Conservation (phyloP, 805 yeast species). For the Myxozyma monticola region DNA sequence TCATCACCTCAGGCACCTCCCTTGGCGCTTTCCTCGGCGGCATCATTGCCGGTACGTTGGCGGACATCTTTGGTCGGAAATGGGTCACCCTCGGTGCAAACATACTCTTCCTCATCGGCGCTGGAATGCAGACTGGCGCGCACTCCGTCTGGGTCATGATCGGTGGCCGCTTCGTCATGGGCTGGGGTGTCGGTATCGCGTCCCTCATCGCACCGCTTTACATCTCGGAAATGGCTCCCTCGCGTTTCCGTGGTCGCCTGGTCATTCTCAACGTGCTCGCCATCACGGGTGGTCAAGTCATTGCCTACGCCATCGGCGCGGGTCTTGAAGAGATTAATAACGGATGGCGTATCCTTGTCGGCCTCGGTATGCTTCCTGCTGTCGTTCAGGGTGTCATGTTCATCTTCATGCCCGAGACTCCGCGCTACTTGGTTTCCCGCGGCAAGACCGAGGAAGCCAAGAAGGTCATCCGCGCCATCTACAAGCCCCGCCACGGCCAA, state of each 20-base stretch:
- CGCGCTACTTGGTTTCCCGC: slow-evolving; percentile 79
- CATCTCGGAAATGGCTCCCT: slow-evolving; percentile 87
- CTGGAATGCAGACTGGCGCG: slow-evolving; percentile 79
- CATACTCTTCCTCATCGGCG: slow-evolving; percentile 78
- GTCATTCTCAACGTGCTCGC: slow-evolving; percentile 86
- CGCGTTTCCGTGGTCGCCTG: slow-evolving; percentile 80
- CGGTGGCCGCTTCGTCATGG: slow-evolving; percentile 87
- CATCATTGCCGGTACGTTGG: slow-evolving; percentile 72
- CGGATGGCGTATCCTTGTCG: slow-evolving; percentile 94
- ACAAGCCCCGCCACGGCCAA: slow-evolving; percentile 43
- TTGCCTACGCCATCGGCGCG: slow-evolving; percentile 93
- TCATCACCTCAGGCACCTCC: slow-evolving; percentile 92
- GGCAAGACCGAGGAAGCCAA: slow-evolving; percentile 66
- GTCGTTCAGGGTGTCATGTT: slow-evolving; percentile 73
- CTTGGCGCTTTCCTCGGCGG: slow-evolving; percentile 88
- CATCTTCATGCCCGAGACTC: slow-evolving; percentile 90
- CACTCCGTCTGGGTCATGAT: slow-evolving; percentile 87
- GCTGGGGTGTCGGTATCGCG: slow-evolving; percentile 95
- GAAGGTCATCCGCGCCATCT: slow-evolving; percentile 61
- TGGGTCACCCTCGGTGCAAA: slow-evolving; percentile 82
- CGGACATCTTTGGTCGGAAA: slow-evolving; percentile 83
- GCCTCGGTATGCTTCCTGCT: slow-evolving; percentile 86
- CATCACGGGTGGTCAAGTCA: slow-evolving; percentile 91
- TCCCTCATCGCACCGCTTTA: slow-evolving; percentile 92
- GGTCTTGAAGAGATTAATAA: slow-evolving; percentile 69